Percentiles rank a stretch among this genome's conserved stretches.
These are phyloP conservation scores for Aurantiochytrium sp. DNA, from an alignment of 108 stramenopile species.

Conservation along the genomic window DNA sequence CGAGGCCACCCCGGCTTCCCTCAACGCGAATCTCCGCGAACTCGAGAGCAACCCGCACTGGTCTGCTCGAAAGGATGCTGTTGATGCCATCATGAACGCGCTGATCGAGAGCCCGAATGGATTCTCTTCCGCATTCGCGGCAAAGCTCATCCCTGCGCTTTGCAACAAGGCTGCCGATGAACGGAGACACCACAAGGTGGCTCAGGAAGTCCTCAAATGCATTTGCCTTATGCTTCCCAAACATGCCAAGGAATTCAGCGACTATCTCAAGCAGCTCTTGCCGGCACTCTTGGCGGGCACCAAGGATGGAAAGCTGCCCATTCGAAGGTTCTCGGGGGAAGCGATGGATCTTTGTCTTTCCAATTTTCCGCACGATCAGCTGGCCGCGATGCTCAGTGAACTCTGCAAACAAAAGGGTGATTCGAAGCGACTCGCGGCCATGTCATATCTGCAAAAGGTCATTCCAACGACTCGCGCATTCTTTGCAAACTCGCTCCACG, in stretches of 20 bases:
- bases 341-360: background rate
- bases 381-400: background rate
- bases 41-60: background rate
- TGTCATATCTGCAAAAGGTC: background rate
- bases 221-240: background rate
- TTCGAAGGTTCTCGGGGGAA: background rate
- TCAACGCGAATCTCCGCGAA: background rate
- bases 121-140: background rate
- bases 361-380: background rate
- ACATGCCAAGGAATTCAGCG: background rate
- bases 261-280: background rate
- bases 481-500: background rate
- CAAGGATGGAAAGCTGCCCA: background rate
- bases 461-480: background rate
- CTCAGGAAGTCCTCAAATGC: background rate
- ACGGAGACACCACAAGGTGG: background rate
- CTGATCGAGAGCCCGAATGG: background rate
- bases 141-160: background rate
- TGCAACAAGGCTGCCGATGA: background rate
- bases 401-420: background rate
- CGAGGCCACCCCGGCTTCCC: background rate
- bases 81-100: background rate
- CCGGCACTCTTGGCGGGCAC: background rate
- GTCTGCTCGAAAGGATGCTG: background rate
- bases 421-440: background rate